Percentiles rank a stretch among this genome's conserved stretches.
These are phyloP conservation scores for Fraxinus baroniana DNA, from an alignment of 305 asterid species.

Conservation along the genomic window DNA sequence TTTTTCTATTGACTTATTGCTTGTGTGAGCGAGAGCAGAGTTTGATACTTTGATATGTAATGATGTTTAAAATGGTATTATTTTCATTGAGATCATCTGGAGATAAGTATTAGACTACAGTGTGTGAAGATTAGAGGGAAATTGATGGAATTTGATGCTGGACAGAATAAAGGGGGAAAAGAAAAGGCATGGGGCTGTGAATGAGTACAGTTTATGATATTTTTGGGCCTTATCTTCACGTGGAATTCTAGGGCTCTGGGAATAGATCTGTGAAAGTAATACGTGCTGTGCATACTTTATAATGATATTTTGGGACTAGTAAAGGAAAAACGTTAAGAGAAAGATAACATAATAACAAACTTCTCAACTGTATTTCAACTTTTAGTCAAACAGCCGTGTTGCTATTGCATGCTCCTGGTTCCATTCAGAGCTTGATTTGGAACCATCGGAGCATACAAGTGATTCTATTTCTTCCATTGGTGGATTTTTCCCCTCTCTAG, in stretches of 20 bases:
- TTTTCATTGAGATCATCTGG: not conserved
- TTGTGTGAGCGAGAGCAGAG: not conserved
- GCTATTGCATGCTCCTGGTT: not conserved
- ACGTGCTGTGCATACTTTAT: not conserved
- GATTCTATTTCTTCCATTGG: not conserved
- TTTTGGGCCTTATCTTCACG: not conserved
- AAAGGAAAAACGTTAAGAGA: not conserved
- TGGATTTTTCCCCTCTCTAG: not conserved
- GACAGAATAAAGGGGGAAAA: not conserved
- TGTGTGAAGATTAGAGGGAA: not conserved
- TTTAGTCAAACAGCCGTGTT: not conserved
- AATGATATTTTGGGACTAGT: not conserved
- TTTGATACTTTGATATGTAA: not conserved
- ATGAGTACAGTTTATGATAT: not conserved
- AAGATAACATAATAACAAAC: not conserved
- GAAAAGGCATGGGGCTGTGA: not conserved
- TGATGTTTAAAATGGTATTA: not conserved
- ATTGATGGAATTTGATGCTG: not conserved
- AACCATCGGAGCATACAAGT: not conserved
- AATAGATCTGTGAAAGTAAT: not conserved
- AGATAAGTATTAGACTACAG: not conserved
- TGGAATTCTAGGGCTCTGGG: not conserved
- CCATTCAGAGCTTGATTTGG: not conserved
- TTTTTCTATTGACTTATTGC: not conserved
- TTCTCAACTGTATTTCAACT: not conserved